Evolutionary conservation across 768 basidiomycete genomes (phyloP).

Genomic region (Xerocomellus chrysenteron): DNA sequence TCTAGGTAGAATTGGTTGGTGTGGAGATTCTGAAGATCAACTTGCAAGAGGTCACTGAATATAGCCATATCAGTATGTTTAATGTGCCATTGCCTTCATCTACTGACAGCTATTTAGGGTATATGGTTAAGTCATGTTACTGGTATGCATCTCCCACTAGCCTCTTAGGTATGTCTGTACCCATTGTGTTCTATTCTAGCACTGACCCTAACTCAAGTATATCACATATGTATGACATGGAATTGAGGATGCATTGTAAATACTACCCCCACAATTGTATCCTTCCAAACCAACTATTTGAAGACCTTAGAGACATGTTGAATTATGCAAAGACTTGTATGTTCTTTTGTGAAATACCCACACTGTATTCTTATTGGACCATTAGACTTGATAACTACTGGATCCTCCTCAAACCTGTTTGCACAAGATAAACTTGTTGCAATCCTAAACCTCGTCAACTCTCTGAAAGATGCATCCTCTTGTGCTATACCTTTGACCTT

Average conservation of each 20-base stretch:
- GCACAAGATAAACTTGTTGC: conserved; percentile 10
- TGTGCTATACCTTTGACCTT: neutral
- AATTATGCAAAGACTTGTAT: conserved; percentile 13
- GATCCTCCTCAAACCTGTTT: conserved; percentile 19
- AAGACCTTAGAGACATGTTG: conserved; percentile 15
- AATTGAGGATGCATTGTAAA: conserved; percentile 17
- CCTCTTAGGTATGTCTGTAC: neutral
- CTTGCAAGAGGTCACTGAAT: too few relatives aligned
- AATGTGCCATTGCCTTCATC: too few relatives aligned
- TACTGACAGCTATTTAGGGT: too few relatives aligned
- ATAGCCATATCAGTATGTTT: too few relatives aligned
- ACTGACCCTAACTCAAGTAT: neutral
- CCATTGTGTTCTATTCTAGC: neutral
- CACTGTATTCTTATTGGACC: neutral
- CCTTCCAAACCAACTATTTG: conserved; percentile 1
- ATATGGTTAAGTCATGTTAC: too few relatives aligned
- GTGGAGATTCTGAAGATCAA: too few relatives aligned
- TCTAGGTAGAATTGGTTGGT: too few relatives aligned
- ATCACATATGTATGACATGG: neutral
- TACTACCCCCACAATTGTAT: conserved; percentile 9
- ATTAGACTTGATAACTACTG: conserved; percentile 15
- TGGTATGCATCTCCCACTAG: conserved; percentile 5
- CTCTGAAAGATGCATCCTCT: conserved; percentile 5
- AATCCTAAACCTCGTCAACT: conserved; percentile 15
- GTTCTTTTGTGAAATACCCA: neutral